Base-by-base conservation (phyloP, 2,329 filamentous ascomycete genomes). In the Trichoderma cornu-damae region DNA sequence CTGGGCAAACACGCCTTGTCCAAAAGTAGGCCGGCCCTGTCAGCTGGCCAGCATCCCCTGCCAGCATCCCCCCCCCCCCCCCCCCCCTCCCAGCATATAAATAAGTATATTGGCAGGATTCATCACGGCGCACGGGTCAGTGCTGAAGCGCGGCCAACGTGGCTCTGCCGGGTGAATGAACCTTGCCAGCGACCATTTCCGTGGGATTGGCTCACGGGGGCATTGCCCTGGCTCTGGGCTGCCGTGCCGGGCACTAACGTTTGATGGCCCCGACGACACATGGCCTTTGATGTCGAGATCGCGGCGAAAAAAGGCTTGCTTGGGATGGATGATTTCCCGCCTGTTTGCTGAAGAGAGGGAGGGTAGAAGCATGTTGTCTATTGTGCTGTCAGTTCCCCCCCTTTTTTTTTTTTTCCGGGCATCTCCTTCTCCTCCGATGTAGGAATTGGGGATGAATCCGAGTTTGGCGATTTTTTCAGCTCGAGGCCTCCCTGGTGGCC, bases 131-230 rank as follows among this genome's bases (percentile, higher is more conserved):
- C 49, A 42, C 49, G 49, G 50, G 34, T 46, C 51, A 55, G 42
- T 42, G 30, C 38, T 11, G 51, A 55, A 46, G 51, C 51, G 34
- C 30, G 51, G 51, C 42, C 40, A 55, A 55, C 42, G 51, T 55
- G 51, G 51, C 51, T 47, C 34, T 47, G 24, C 51, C 40, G 16
- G 51, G 51, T n/a, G 46, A 30, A 34, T n/a, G 46, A 30, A 34
- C 51, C 51, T 47, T 55, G 51, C 34, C 51, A 47, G 26, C 30
- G 32, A 46, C 51, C 51, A 55, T 47, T 55, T 55, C 51, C 42
- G 32, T 37, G 51, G 51, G 47, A 55, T 55, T 55, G 51, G 51
- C 51, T 46, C 40, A 46, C 51, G 51, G 51, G 50, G 47, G 40
- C 24, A 32, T 32, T 30, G 51, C 51, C 51, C 51, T 55, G 51